Conservation (phyloP, 805 yeast genomes). For the Brettanomyces anomalus region DNA sequence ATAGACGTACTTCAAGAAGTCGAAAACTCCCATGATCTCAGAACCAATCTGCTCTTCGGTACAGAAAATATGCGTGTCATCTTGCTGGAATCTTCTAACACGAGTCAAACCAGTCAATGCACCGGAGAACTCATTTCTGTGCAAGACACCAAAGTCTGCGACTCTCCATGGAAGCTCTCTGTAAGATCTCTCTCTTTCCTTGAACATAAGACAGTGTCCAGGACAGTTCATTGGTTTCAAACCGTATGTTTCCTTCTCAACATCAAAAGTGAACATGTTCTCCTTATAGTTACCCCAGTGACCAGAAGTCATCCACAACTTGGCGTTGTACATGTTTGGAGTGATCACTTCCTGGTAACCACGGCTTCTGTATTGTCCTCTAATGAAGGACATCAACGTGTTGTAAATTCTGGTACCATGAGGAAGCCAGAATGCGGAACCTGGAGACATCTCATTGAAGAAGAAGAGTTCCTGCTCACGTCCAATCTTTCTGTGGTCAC, state of each 20-base stretch:
- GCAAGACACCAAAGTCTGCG: constrained; percentile 96
- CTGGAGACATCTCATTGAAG: constrained; percentile 96
- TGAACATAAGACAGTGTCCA: constrained; percentile 82
- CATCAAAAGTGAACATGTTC: constrained; percentile 94
- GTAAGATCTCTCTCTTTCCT: constrained; percentile 88
- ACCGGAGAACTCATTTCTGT: constrained; percentile 94
- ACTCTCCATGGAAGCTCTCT: constrained; percentile 98
- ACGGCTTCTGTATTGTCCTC: constrained; percentile 80
- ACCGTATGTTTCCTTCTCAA: constrained; percentile 92
- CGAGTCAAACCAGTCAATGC: constrained; percentile 92
- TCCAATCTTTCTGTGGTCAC: constrained; percentile 96
- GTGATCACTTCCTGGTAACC: constrained; percentile 98
- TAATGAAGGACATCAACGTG: constrained; percentile 69
- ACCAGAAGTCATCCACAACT: constrained; percentile 97
- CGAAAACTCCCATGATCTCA: constrained; percentile 79
- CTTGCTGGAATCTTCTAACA: constrained; percentile 98
- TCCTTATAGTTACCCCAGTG: constrained; percentile 98
- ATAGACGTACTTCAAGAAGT: constrained; percentile 75
- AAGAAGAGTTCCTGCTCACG: constrained; percentile 91
- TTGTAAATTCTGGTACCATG: constrained; percentile 98
- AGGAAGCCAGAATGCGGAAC: constrained; percentile 97
- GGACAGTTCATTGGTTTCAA: constrained; percentile 80
- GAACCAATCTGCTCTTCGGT: constrained; percentile 79
- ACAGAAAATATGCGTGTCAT: constrained; percentile 98
- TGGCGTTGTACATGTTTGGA: constrained; percentile 97